Conservation (phyloP, 1,139 yeast species). For the Blastobotrys apis region DNA sequence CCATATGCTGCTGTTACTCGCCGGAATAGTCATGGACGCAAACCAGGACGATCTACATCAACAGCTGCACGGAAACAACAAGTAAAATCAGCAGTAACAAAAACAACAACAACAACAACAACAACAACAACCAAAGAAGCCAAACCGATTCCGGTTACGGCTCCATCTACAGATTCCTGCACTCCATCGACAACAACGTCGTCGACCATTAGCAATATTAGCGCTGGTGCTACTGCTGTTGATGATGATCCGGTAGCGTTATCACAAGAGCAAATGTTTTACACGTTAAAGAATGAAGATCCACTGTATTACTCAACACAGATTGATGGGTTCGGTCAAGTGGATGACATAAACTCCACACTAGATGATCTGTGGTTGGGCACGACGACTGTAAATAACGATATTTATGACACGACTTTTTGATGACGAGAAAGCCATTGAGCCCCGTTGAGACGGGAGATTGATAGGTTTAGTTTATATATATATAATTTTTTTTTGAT, state of each 20-base stretch:
- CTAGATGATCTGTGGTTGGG: conserved; percentile 15
- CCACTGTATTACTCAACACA: neutral
- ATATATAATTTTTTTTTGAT: neutral
- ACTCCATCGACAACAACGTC: no score
- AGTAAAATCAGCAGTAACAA: neutral
- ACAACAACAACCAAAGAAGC: no score
- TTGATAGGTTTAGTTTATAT: no score
- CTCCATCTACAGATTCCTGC: no score
- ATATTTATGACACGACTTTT: no score
- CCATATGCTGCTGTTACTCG: neutral
- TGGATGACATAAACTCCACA: conserved; percentile 12
- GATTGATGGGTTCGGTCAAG: neutral
- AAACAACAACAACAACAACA: conserved; percentile 1
- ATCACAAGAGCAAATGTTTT: neutral
- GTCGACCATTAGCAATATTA: no score
- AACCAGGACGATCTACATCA: no score
- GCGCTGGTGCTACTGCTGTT: neutral
- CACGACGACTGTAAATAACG: neutral
- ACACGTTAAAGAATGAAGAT: neutral
- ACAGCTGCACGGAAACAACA: no score
- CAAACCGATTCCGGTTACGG: no score
- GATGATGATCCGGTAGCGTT: conserved; percentile 1
- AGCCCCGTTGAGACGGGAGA: no score
- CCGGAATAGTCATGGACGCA: no score
- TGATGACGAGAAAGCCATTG: no score